Evolutionary conservation across 495 filamentous ascomycete genomes (phyloP).

Genomic region (Penicillium crystallinum): DNA sequence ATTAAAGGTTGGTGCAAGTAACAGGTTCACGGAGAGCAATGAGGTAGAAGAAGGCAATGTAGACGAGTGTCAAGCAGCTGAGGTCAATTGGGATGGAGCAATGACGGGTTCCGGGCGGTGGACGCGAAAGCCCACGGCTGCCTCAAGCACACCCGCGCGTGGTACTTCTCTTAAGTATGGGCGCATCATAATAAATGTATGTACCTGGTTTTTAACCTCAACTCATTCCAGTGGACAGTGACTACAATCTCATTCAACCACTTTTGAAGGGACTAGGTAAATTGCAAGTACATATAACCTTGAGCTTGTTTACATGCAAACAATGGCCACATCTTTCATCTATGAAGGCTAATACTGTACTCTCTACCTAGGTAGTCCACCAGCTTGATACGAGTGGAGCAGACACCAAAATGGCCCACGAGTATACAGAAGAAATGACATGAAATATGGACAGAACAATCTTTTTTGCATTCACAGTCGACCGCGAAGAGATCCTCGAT

Average conservation of each 20-base stretch:
- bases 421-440: constrained; percentile 5
- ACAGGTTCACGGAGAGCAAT: constrained; percentile 3
- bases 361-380: background rate
- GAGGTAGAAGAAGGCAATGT: constrained; percentile 3
- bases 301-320: no score
- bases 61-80: constrained; percentile 10
- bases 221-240: no score
- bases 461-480: constrained; percentile 35
- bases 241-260: no score
- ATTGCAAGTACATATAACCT: no score
- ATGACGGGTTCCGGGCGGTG: constrained; percentile 30
- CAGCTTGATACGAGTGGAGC: background rate
- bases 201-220: background rate
- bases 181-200: background rate
- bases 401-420: background rate
- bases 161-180: constrained; percentile 7
- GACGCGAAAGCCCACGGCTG: constrained; percentile 29
- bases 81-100: constrained; percentile 19
- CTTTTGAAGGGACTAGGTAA: no score
- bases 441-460: constrained; percentile 38
- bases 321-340: background rate
- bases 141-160: constrained; percentile 18
- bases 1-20: background rate
- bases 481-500: constrained; percentile 15
- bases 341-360: background rate